These are phyloP conservation scores for Suillus luteus DNA, from an alignment of 768 basidiomycete genomes.

Conservation along the genomic window DNA sequence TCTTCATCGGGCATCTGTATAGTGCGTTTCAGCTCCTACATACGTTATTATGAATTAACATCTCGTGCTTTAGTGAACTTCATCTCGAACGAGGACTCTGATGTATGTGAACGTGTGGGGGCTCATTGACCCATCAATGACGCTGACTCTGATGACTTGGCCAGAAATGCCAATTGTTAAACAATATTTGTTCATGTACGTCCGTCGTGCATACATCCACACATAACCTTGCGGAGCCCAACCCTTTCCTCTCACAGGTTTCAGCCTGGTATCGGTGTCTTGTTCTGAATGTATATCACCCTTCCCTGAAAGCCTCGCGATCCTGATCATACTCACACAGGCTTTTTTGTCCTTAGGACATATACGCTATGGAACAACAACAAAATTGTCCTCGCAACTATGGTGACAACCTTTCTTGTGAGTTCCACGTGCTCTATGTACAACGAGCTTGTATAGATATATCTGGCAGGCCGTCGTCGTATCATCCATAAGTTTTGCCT, in stretches of 20 bases:
- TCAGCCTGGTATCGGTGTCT: background rate
- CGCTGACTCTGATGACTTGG: background rate
- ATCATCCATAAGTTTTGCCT: background rate
- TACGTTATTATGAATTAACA: background rate
- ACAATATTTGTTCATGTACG: background rate
- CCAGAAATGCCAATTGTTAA: background rate
- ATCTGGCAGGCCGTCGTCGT: background rate
- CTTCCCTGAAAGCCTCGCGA: background rate
- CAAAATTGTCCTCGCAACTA: background rate
- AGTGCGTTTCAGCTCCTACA: background rate
- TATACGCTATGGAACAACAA: constrained; percentile 4
- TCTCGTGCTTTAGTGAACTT: background rate
- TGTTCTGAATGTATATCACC: background rate
- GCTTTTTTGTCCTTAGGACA: background rate
- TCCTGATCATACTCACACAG: background rate
- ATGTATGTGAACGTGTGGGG: background rate
- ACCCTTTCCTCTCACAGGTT: background rate
- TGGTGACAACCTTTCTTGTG: background rate
- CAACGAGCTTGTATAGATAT: background rate
- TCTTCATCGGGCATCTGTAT: background rate
- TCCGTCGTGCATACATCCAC: background rate
- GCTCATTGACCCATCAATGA: background rate
- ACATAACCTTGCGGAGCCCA: background rate
- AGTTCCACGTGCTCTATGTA: background rate
- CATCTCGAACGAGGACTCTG: background rate